Percentiles rank a stretch among this genome's conserved stretches.
phyloP scores from a whole-genome alignment of 2,329 filamentous ascomycete genomes.

The Blastomyces emzantsi region DNA sequence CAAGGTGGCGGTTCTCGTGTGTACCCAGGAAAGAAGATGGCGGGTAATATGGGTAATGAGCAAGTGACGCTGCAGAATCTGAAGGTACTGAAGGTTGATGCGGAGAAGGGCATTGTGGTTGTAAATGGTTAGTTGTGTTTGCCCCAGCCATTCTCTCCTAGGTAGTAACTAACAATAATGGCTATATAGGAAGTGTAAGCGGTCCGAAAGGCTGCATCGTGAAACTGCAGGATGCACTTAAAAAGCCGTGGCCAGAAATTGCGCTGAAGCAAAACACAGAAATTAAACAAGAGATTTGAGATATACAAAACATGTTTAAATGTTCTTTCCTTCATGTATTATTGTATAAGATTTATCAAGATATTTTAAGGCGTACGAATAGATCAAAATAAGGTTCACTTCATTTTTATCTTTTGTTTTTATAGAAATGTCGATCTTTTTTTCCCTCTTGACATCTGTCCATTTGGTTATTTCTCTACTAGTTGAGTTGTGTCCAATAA shows the following conservation, averaged over 20 bases:
- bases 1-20: constrained; percentile 92
- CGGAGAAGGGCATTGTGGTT: constrained; percentile 76
- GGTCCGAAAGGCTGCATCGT: constrained; percentile 83
- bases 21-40: constrained; percentile 94
- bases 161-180: constrained; percentile 4
- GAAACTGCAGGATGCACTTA: constrained; percentile 79
- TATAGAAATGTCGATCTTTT: neutral
- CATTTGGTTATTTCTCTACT: neutral
- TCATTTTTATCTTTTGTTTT: neutral
- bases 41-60: constrained; percentile 87
- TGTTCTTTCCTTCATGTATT: constrained; percentile 28
- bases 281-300: constrained; percentile 1
- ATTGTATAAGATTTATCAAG: constrained; percentile 29
- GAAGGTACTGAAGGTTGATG: constrained; percentile 78
- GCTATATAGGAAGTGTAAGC: constrained; percentile 54
- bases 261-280: constrained; percentile 38
- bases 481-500: constrained; percentile 3
- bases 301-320: neutral
- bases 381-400: neutral
- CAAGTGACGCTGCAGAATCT: constrained; percentile 86
- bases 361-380: neutral
- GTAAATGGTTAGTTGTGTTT: constrained; percentile 57
- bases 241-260: constrained; percentile 64
- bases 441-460: neutral
- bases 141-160: constrained; percentile 3